These are phyloP conservation scores for Citrus cavaleriei DNA, from an alignment of 345 rosid species.

Conservation along the genomic window DNA sequence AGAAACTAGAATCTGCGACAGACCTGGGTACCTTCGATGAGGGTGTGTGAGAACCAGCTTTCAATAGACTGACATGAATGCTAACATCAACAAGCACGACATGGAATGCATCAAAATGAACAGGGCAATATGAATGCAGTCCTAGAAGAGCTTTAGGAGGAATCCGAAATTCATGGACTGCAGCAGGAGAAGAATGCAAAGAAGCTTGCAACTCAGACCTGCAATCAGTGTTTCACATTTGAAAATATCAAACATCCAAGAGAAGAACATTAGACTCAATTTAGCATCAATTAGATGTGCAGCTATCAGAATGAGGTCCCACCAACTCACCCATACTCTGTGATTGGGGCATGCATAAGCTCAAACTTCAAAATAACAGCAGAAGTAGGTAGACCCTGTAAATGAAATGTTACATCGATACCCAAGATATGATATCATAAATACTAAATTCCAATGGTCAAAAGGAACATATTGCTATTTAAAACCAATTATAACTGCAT, in stretches of 20 bases:
- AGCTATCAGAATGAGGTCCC: slow-evolving; percentile 9
- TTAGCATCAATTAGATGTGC: not conserved
- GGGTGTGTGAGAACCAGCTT: slow-evolving; percentile 45
- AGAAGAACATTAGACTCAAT: not conserved
- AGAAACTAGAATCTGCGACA: slow-evolving; percentile 27
- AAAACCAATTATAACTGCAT: not conserved
- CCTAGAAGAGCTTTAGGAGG: slow-evolving; percentile 93
- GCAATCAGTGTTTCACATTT: slow-evolving; percentile 10
- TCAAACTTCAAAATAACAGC: slow-evolving; percentile 88
- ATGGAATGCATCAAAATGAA: slow-evolving; percentile 84
- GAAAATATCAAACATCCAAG: not conserved
- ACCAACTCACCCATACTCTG: slow-evolving; percentile 48
- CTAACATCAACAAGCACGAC: slow-evolving; percentile 77
- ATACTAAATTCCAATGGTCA: not conserved
- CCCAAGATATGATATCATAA: not conserved
- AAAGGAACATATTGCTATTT: not conserved
- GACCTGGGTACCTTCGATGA: slow-evolving; percentile 58
- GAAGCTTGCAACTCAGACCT: slow-evolving; percentile 51
- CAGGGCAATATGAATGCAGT: slow-evolving; percentile 91
- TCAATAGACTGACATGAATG: slow-evolving; percentile 67
- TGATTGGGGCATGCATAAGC: slow-evolving; percentile 72
- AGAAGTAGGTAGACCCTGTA: slow-evolving; percentile 64
- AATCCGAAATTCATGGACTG: slow-evolving; percentile 84
- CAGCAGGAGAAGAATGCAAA: slow-evolving; percentile 53
- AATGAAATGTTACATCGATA: slow-evolving; percentile 12